phyloP scores from a whole-genome alignment of 306 rosid genomes.

The Vachellia collinsii region DNA sequence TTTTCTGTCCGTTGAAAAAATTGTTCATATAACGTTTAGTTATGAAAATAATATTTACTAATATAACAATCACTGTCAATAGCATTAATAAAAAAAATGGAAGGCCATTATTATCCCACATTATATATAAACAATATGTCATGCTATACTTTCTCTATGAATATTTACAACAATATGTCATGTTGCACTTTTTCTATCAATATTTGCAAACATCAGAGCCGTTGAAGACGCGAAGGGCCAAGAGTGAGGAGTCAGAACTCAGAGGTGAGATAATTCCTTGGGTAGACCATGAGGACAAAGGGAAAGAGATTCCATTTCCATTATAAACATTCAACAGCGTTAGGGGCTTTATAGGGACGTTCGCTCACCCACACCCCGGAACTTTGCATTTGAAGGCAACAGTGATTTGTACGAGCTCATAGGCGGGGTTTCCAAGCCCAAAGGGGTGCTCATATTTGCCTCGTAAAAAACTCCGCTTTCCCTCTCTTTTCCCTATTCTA shows the following conservation, averaged over 20 bases:
- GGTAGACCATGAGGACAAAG: conserved; percentile 14
- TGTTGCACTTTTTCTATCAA: not conserved
- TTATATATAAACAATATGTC: too few species aligned
- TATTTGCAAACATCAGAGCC: not conserved
- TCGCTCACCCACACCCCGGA: not conserved
- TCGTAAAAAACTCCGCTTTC: conserved; percentile 8
- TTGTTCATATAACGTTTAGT: too few species aligned
- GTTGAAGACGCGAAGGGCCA: not conserved
- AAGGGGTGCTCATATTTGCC: not conserved
- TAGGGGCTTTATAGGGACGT: not conserved
- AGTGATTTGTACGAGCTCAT: conserved; percentile 30
- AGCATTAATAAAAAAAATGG: too few species aligned
- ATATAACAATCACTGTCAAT: too few species aligned
- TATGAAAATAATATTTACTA: too few species aligned
- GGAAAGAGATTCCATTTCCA: not conserved
- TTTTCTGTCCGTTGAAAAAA: too few species aligned
- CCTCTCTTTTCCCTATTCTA: not conserved
- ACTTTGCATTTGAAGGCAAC: not conserved
- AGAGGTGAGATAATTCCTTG: not conserved
- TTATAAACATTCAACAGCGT: not conserved
- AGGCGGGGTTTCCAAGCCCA: conserved; percentile 48
- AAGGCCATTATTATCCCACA: too few species aligned
- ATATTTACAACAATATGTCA: not conserved
- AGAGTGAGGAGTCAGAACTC: not conserved
- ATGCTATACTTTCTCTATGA: too few species aligned